Conservation (phyloP, 768 basidiomycete species). For the Russula vinacea region DNA sequence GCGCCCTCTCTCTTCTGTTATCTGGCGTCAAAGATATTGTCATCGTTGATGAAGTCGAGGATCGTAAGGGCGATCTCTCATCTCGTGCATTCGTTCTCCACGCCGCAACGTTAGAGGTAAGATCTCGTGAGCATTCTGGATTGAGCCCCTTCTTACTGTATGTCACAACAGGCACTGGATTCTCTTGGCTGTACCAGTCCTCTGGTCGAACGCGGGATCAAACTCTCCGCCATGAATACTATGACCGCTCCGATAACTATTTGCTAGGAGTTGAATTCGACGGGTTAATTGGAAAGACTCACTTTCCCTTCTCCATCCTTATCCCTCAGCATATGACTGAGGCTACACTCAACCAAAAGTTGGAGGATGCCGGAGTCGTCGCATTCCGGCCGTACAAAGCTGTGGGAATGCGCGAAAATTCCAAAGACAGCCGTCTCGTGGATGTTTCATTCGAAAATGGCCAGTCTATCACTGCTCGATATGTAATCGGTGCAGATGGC, state of each 20-base stretch:
- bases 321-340: slow-evolving; percentile 49
- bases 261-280: slow-evolving; percentile 38
- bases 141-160: slow-evolving; percentile 33
- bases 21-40: slow-evolving; percentile 45
- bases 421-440: slow-evolving; percentile 34
- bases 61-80: slow-evolving; percentile 38
- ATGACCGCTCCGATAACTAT: slow-evolving; percentile 33
- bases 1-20: slow-evolving; percentile 45
- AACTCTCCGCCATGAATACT: slow-evolving; percentile 34
- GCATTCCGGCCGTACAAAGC: slow-evolving; percentile 43
- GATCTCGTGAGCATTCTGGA: slow-evolving; percentile 7
- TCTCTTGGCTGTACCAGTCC: slow-evolving; percentile 43
- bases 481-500: slow-evolving; percentile 54
- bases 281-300: slow-evolving; percentile 42
- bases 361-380: slow-evolving; percentile 37
- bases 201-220: slow-evolving; percentile 41
- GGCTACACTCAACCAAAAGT: slow-evolving; percentile 38
- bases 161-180: slow-evolving; percentile 46
- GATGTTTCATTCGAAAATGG: slow-evolving; percentile 51
- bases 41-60: slow-evolving; percentile 41
- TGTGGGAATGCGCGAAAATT: slow-evolving; percentile 38
- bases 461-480: slow-evolving; percentile 42
- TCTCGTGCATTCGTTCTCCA: slow-evolving; percentile 50
- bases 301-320: slow-evolving; percentile 43
- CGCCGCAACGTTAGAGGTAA: slow-evolving; percentile 52